phyloP scores from a whole-genome alignment of 352 stramenopile genomes.

The Phytophthora capsici region DNA sequence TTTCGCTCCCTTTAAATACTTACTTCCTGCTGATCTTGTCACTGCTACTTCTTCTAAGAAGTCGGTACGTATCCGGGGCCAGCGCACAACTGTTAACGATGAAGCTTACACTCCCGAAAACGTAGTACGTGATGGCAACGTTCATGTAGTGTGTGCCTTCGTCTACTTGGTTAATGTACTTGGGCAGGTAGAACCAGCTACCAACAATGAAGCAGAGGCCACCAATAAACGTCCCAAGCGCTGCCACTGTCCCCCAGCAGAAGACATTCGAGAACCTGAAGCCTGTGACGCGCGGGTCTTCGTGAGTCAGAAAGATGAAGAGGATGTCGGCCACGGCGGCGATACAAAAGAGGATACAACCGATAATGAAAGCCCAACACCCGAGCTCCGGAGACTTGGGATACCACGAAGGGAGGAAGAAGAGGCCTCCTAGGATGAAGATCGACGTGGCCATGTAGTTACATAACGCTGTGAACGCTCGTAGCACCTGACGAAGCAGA shows the following conservation, averaged over 20 bases:
- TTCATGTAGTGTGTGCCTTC: slow-evolving; percentile 65
- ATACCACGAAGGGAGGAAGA: slow-evolving; percentile 75
- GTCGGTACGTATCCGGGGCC: slow-evolving; percentile 47
- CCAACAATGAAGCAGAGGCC: slow-evolving; percentile 71
- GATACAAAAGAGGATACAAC: slow-evolving; percentile 63
- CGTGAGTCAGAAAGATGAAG: slow-evolving; percentile 61
- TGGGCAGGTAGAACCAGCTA: slow-evolving; percentile 74
- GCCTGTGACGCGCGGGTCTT: slow-evolving; percentile 39
- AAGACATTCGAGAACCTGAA: slow-evolving; percentile 55
- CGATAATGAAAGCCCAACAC: slow-evolving; percentile 72
- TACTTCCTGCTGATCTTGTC: background rate
- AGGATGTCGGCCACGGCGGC: slow-evolving; percentile 59
- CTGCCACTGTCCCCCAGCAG: slow-evolving; percentile 50
- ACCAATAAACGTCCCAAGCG: slow-evolving; percentile 57
- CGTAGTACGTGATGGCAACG: slow-evolving; percentile 69
- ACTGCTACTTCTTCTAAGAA: slow-evolving; percentile 34
- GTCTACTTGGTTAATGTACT: slow-evolving; percentile 63
- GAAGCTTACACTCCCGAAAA: slow-evolving; percentile 71
- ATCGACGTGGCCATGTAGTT: slow-evolving; percentile 67
- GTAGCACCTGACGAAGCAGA: slow-evolving; percentile 43
- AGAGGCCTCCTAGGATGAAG: slow-evolving; percentile 71
- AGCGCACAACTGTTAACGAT: slow-evolving; percentile 57
- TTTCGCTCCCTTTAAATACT: background rate
- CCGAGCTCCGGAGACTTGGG: slow-evolving; percentile 57
- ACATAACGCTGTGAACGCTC: slow-evolving; percentile 58